Conservation (phyloP, 169 alveolate species). For the Plasmodium vivax region DNA sequence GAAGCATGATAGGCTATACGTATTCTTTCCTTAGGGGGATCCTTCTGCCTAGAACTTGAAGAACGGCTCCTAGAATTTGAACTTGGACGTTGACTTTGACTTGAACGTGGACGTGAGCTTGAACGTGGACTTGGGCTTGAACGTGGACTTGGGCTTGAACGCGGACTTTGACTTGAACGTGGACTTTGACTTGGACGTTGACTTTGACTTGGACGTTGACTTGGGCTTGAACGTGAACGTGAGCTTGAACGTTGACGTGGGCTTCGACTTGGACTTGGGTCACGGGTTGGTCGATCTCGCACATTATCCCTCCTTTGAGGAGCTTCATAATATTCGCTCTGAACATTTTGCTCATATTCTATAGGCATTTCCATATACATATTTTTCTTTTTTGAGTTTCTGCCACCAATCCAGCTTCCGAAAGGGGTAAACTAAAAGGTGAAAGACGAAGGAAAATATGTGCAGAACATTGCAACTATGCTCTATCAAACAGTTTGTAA, state of each 20-base stretch:
- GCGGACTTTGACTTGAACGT: too few relatives aligned
- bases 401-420: not conserved
- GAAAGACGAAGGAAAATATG: not conserved
- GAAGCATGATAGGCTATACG: not conserved
- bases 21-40: not conserved
- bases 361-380: not conserved
- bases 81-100: too few relatives aligned
- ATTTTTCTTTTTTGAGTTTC: not conserved
- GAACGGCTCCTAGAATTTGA: too few relatives aligned
- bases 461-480: not conserved
- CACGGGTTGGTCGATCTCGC: not conserved
- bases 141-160: too few relatives aligned
- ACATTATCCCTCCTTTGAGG: not conserved
- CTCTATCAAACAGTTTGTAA: too few relatives aligned
- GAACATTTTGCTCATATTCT: not conserved
- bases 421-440: not conserved
- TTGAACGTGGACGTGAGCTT: too few relatives aligned
- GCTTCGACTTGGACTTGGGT: not conserved
- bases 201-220: too few relatives aligned
- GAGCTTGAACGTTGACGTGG: too few relatives aligned
- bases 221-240: too few relatives aligned
- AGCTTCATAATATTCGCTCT: too few relatives aligned
- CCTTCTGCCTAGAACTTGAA: not conserved
- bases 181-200: too few relatives aligned
- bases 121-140: too few relatives aligned